Conservation (phyloP, 306 rosid species). For the Quercus agrifolia region DNA sequence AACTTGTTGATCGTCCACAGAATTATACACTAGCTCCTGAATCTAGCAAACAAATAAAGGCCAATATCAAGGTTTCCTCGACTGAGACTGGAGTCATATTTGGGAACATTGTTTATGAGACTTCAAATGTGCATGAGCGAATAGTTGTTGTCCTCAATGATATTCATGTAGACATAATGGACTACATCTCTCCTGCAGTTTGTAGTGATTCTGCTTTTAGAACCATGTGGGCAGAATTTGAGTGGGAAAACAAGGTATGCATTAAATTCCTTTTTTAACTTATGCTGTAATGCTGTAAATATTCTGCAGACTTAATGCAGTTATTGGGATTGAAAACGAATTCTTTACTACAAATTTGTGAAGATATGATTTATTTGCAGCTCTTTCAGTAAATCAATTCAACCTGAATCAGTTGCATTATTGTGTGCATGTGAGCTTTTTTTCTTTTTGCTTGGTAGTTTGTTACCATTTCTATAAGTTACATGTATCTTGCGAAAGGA, state of each 20-base stretch:
- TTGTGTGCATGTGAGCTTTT: too few relatives aligned
- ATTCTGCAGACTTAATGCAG: not conserved
- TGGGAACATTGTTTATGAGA: slow-evolving; percentile 93
- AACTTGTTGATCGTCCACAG: slow-evolving; percentile 98
- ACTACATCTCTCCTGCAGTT: slow-evolving; percentile 94
- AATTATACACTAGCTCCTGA: slow-evolving; percentile 97
- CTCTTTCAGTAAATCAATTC: not conserved
- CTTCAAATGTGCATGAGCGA: slow-evolving; percentile 89
- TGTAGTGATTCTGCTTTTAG: slow-evolving; percentile 89
- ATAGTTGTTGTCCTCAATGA: slow-evolving; percentile 91
- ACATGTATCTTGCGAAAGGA: too few relatives aligned
- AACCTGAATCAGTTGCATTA: too few relatives aligned
- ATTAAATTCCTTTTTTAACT: not conserved
- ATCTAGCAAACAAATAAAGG: slow-evolving; percentile 93
- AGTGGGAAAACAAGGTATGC: slow-evolving; percentile 99
- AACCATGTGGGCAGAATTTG: slow-evolving; percentile 99
- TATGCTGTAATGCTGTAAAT: not conserved
- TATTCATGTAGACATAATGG: slow-evolving; percentile 99
- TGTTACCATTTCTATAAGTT: too few relatives aligned
- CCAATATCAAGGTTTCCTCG: slow-evolving; percentile 96
- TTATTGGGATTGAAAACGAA: not conserved
- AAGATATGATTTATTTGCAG: not conserved
- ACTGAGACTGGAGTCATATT: slow-evolving; percentile 98
- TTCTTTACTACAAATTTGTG: not conserved
- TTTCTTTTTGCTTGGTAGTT: too few relatives aligned